phyloP scores from a whole-genome alignment of 352 stramenopile genomes.

The Pythium volutum region DNA sequence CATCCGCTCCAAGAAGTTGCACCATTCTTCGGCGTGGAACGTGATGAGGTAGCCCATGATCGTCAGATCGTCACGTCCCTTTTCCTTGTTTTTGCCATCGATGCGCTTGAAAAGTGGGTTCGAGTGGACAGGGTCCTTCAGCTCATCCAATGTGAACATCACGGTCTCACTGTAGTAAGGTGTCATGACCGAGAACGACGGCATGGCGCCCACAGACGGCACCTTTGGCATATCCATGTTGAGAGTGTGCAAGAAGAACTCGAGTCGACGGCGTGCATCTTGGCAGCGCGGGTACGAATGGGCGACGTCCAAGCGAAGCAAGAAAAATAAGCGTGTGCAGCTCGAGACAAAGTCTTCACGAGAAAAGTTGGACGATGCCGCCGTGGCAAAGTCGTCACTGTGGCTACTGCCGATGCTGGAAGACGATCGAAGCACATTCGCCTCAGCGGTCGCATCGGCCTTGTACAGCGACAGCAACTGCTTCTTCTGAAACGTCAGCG shows the following conservation, averaged over 20 bases:
- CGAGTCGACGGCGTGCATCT: slow-evolving; percentile 87
- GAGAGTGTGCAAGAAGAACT: slow-evolving; percentile 87
- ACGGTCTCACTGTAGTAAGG: slow-evolving; percentile 90
- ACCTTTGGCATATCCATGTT: slow-evolving; percentile 85
- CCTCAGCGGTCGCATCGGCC: slow-evolving; percentile 54
- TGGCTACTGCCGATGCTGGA: slow-evolving; percentile 8
- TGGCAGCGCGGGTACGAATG: slow-evolving; percentile 80
- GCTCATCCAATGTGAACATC: slow-evolving; percentile 78
- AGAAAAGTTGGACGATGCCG: slow-evolving; percentile 45
- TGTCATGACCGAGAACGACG: slow-evolving; percentile 86
- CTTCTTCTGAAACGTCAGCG: slow-evolving; percentile 75
- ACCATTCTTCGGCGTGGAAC: slow-evolving; percentile 87
- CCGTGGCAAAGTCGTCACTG: slow-evolving; percentile 24
- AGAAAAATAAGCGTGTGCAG: slow-evolving; percentile 76
- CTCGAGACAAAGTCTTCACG: slow-evolving; percentile 79
- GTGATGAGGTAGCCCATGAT: slow-evolving; percentile 89
- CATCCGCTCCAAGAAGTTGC: slow-evolving; percentile 86
- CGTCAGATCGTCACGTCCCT: slow-evolving; percentile 72
- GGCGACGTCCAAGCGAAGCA: slow-evolving; percentile 79
- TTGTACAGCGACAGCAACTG: slow-evolving; percentile 63
- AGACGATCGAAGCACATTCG: slow-evolving; percentile 36
- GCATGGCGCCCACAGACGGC: slow-evolving; percentile 79
- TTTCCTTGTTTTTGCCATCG: slow-evolving; percentile 70
- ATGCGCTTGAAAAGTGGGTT: slow-evolving; percentile 67
- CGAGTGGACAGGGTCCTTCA: slow-evolving; percentile 76